These are phyloP conservation scores for Arabis alpina DNA, from an alignment of 345 rosid species.

Conservation along the genomic window DNA sequence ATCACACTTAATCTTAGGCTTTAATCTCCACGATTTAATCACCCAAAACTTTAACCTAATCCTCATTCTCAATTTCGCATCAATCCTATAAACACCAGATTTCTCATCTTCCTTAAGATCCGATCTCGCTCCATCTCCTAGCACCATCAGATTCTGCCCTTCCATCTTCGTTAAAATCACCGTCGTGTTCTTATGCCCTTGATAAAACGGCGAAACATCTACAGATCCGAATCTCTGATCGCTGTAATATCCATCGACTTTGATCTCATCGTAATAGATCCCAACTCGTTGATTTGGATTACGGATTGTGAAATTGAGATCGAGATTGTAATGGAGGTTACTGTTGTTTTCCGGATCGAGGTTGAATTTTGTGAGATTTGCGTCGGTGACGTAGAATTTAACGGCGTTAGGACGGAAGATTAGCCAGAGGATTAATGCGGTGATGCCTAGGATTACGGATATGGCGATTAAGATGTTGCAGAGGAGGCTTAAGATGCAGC, in stretches of 20 bases:
- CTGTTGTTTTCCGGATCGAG: conserved; percentile 42
- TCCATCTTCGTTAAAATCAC: conserved; percentile 43
- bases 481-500: conserved; percentile 63
- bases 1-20: conserved; percentile 58
- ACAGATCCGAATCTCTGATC: conserved; percentile 47
- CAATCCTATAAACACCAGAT: conserved; percentile 52
- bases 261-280: conserved; percentile 53
- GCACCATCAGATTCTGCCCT: conserved; percentile 46
- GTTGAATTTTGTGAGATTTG: conserved; percentile 50
- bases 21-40: conserved; percentile 54
- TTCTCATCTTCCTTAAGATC: conserved; percentile 45
- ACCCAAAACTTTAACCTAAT: conserved; percentile 65
- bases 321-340: conserved; percentile 51
- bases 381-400: conserved; percentile 56
- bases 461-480: conserved; percentile 51
- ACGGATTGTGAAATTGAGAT: conserved; percentile 56
- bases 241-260: conserved; percentile 48
- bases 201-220: conserved; percentile 55
- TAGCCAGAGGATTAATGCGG: conserved; percentile 58
- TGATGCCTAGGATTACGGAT: conserved; percentile 46
- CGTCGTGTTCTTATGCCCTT: conserved; percentile 75
- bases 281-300: conserved; percentile 71
- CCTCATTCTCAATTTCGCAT: conserved; percentile 52
- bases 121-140: conserved; percentile 36
- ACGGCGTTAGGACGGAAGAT: conserved; percentile 65